Evolutionary conservation across 2,329 filamentous ascomycete genomes (phyloP), one percentile per base, ranked within the genome.

Genomic region (Elsinoe perseae): DNA sequence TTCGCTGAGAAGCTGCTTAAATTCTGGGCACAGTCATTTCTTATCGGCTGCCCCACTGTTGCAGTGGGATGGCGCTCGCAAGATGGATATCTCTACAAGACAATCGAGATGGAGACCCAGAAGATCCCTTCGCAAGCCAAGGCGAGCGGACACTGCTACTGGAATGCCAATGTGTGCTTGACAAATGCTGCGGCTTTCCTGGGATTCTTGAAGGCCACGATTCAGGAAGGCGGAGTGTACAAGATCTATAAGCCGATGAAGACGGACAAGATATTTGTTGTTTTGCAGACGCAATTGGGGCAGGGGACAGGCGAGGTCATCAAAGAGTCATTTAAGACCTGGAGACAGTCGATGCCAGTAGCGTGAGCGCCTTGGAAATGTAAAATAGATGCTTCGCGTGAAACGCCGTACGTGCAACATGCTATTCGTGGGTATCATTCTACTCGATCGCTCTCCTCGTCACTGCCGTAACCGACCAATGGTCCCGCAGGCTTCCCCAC

Each of bases 21-120:
- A 66, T 95, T 92, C 73, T 98, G 93, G 93, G 89, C 92, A 12
- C 93, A 97, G 70, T 95, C 88, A 0, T 98, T 95, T 67, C 77
- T 98, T 2, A 83, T 98, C 1, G 92, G 58, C 56, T 50, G 18
- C n/a, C 89, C 90, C 0, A 93, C 85, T 62, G 89, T 98, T 61
- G 83, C 96, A 44, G 87, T 98, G 27, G 93, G 93, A 0, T 96
- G 93, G 69, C 84, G 93, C 48, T 84, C 81, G 30, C 81, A 79
- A 56, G 67, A 84, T 56, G 92, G 93, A 6, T 80, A 88, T 54
- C 75, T 98, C 20, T 77, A 78, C 48, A 77, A 81, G 10, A 68
- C 95, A 10, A 82, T 95, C 68, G 88, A 95, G 66, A 80, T 95
- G 28, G 81, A 89, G 58, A 96, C 91, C 1, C 82, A 83, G 44